Percentiles rank a stretch among this genome's conserved stretches.
Evolutionary conservation across 495 filamentous ascomycete species (phyloP).

Genomic region (Mytilinidion resinicola): DNA sequence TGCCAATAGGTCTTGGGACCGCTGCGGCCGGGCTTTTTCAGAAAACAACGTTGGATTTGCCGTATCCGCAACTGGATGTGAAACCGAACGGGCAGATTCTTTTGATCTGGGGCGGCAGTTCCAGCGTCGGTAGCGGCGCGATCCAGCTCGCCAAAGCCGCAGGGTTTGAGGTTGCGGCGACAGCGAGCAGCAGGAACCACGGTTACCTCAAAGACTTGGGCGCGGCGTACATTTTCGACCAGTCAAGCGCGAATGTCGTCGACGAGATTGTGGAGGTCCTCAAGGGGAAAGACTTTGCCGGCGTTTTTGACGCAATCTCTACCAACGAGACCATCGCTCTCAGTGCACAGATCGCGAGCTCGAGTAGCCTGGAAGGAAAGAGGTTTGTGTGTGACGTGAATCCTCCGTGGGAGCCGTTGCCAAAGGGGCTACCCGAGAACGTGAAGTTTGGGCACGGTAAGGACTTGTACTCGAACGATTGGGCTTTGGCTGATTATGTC

Average conservation of each 20-base stretch:
- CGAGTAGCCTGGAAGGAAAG: not conserved
- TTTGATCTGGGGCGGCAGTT: conserved; percentile 30
- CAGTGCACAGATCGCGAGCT: not conserved
- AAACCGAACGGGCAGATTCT: conserved; percentile 6
- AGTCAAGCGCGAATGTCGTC: conserved; percentile 20
- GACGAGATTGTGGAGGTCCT: conserved; percentile 28
- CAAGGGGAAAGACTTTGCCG: conserved; percentile 25
- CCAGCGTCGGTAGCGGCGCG: conserved; percentile 27
- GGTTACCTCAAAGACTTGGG: conserved; percentile 22
- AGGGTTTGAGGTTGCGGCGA: conserved; percentile 27
- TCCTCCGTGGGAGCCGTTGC: not conserved
- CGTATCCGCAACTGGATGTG: conserved; percentile 8
- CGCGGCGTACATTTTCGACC: conserved; percentile 25
- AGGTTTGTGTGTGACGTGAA: not conserved
- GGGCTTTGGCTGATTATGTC: not conserved
- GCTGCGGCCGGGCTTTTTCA: conserved; percentile 24
- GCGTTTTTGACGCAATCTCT: conserved; percentile 11
- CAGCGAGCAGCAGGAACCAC: conserved; percentile 17
- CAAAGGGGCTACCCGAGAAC: not conserved
- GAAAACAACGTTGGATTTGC: conserved; percentile 16
- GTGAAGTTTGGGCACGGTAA: not conserved
- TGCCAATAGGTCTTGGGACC: conserved; percentile 24
- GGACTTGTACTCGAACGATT: not conserved
- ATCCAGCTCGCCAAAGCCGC: conserved; percentile 28
- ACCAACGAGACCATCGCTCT: not conserved